phyloP scores from a whole-genome alignment of 2,329 filamentous ascomycete genomes.

The Penicillium sp. region DNA sequence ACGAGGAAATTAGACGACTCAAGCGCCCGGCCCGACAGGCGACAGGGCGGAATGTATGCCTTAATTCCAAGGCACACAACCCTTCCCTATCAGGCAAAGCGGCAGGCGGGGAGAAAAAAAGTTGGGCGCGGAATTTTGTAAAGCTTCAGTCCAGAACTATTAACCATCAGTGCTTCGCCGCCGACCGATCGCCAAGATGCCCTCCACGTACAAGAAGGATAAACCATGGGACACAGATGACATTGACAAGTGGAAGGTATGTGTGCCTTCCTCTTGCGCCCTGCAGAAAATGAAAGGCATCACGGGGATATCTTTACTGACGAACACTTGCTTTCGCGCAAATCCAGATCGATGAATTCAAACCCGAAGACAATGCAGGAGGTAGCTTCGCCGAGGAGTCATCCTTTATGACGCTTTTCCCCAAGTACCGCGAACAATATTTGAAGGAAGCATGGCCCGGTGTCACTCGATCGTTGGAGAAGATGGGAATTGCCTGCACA shows the following conservation, averaged over 20 bases:
- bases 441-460: constrained; percentile 89
- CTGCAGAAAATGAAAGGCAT: no score
- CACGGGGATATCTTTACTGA: no score
- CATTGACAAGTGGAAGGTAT: constrained; percentile 89
- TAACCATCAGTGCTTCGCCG: constrained; percentile 5
- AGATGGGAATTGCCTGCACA: constrained; percentile 80
- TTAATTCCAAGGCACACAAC: not conserved
- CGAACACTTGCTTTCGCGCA: not conserved
- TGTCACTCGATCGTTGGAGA: constrained; percentile 79
- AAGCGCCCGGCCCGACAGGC: constrained; percentile 1
- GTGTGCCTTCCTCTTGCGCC: not conserved
- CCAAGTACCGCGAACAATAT: constrained; percentile 94
- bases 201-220: constrained; percentile 80
- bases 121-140: constrained; percentile 22
- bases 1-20: not conserved
- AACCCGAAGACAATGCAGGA: constrained; percentile 72
- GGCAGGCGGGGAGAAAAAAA: constrained; percentile 23
- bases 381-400: constrained; percentile 91
- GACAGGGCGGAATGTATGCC: not conserved
- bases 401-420: constrained; percentile 76
- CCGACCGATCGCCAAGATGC: constrained; percentile 52
- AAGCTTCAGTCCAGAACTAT: constrained; percentile 15
- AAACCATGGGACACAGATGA: constrained; percentile 97
- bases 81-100: constrained; percentile 15
- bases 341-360: constrained; percentile 69